phyloP scores from a whole-genome alignment of 1,284 basidiomycete genomes.

The Sporisorium reilianum region DNA sequence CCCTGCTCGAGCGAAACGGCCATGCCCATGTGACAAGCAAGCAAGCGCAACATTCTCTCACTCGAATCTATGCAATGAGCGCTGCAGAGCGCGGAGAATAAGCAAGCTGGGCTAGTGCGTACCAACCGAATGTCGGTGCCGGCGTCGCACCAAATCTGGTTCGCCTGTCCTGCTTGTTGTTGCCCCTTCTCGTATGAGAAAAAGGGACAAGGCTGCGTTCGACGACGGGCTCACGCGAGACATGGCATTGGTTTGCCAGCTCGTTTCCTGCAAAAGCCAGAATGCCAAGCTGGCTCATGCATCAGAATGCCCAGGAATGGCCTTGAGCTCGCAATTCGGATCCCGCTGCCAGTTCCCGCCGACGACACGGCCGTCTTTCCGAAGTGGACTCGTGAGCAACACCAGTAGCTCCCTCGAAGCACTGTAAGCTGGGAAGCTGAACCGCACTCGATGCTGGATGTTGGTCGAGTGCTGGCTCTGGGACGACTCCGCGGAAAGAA shows the following conservation, averaged over 20 bases:
- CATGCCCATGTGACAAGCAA: slow-evolving; percentile 4
- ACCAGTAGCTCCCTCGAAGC: not conserved
- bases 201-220: no score
- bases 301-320: not conserved
- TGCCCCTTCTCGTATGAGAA: no score
- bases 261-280: not conserved
- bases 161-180: no score
- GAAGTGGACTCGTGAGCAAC: not conserved
- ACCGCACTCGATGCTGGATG: no score
- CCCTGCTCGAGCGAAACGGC: not conserved
- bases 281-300: not conserved
- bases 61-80: no score
- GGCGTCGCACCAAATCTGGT: no score
- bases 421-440: no score
- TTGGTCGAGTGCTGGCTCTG: not conserved
- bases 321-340: not conserved
- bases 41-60: no score
- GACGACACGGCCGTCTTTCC: not conserved
- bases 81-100: no score
- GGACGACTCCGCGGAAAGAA: not conserved
- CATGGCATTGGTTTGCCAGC: not conserved
- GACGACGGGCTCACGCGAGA: not conserved
- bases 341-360: not conserved
- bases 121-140: no score
- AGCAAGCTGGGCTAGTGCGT: no score